phyloP scores from a whole-genome alignment of 2,329 filamentous ascomycete genomes.

The Ascochyta pisi region DNA sequence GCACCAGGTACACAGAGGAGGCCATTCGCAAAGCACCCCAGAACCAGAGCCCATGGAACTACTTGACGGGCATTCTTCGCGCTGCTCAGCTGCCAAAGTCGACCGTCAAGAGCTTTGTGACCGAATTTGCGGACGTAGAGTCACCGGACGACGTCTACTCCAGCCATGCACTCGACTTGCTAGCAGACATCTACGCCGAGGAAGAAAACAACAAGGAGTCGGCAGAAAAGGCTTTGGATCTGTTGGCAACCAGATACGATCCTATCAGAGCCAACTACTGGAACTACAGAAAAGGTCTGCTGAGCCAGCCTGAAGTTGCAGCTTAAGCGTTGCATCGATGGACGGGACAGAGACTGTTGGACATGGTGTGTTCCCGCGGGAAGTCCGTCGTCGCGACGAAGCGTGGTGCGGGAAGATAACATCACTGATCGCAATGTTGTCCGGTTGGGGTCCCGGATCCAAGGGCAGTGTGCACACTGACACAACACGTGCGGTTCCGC shows the following conservation, averaged over 20 bases:
- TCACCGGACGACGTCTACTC: constrained; percentile 62
- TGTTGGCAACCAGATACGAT: constrained; percentile 87
- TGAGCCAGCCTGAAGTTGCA: constrained; percentile 34
- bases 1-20: constrained; percentile 62
- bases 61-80: constrained; percentile 76
- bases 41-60: constrained; percentile 95
- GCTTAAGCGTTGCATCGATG: constrained; percentile 24
- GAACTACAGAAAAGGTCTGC: constrained; percentile 70
- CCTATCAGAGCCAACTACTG: constrained; percentile 91
- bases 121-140: constrained; percentile 60
- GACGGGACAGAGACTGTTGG: neutral
- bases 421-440: constrained; percentile 28
- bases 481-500: constrained; percentile 25
- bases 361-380: constrained; percentile 6
- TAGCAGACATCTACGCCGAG: constrained; percentile 71
- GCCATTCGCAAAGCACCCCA: constrained; percentile 83
- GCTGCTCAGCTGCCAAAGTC: constrained; percentile 64
- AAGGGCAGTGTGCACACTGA: constrained; percentile 7
- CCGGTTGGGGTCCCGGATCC: constrained; percentile 29
- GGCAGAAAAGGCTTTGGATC: constrained; percentile 72
- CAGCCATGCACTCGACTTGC: constrained; percentile 70
- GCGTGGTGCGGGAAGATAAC: constrained; percentile 4
- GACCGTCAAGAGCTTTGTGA: constrained; percentile 61
- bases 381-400: constrained; percentile 1
- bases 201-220: constrained; percentile 62